Percentiles rank a stretch among this genome's conserved stretches.
Evolutionary conservation across 163 green algal species (phyloP).

Genomic region (Scenedesmus sp.): DNA sequence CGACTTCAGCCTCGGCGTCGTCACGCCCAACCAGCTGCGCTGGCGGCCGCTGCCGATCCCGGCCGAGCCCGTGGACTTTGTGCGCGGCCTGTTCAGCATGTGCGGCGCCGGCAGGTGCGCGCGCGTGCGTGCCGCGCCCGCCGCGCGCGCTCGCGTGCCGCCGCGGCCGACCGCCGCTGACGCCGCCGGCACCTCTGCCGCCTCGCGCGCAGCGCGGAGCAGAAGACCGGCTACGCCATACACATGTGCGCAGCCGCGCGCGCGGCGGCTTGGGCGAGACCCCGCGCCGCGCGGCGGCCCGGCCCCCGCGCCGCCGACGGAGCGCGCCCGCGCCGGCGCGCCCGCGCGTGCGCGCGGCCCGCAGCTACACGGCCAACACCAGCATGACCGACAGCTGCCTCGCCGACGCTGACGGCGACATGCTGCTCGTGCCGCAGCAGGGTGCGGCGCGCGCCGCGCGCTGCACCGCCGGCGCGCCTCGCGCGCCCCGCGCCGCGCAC

Average conservation of each 20-base stretch:
- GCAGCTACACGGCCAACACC: slow-evolving; percentile 74
- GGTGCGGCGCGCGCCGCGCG: too few species aligned
- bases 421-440: slow-evolving; percentile 94
- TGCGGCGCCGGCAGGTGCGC: slow-evolving; percentile 84
- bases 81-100: slow-evolving; percentile 85
- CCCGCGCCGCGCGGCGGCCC: neutral
- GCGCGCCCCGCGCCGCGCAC: too few species aligned
- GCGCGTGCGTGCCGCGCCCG: neutral
- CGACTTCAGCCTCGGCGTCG: slow-evolving; percentile 65
- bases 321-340: too few species aligned
- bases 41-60: slow-evolving; percentile 86
- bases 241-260: slow-evolving; percentile 71
- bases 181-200: neutral
- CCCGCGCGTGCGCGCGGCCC: too few species aligned
- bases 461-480: too few species aligned
- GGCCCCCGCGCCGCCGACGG: too few species aligned
- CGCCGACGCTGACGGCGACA: slow-evolving; percentile 93
- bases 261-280: neutral
- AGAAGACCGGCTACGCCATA: slow-evolving; percentile 91
- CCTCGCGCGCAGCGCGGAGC: slow-evolving; percentile 60
- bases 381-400: slow-evolving; percentile 84
- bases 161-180: too few species aligned
- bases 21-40: slow-evolving; percentile 86
- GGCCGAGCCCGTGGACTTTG: slow-evolving; percentile 78
- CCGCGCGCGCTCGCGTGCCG: neutral